Evolutionary conservation across 2,329 filamentous ascomycete genomes (phyloP).

Genomic region (Periglandula ipomoeae): DNA sequence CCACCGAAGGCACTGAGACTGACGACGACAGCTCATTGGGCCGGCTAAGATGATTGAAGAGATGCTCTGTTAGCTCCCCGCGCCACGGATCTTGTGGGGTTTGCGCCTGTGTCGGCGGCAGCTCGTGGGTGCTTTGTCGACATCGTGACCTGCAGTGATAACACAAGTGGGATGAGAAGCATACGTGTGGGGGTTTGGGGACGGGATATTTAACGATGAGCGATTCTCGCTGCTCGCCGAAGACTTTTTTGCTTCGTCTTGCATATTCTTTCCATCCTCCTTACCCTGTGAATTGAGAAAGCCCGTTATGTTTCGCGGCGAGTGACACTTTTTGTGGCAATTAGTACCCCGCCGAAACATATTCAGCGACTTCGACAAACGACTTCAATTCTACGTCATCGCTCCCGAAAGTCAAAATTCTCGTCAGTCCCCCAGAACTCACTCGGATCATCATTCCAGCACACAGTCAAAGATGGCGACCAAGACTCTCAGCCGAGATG

Average conservation of each 20-base stretch:
- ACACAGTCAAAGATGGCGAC: constrained; percentile 15
- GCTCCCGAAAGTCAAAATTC: too few relatives aligned
- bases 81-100: not conserved
- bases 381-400: not conserved
- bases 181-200: too few relatives aligned
- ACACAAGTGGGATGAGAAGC: not conserved
- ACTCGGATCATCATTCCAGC: not conserved
- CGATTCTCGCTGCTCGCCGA: not conserved
- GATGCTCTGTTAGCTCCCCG: not conserved
- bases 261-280: not conserved
- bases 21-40: constrained; percentile 2
- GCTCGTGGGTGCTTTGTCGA: not conserved
- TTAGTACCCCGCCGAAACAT: not conserved
- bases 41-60: constrained; percentile 2
- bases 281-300: not conserved
- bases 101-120: too few relatives aligned
- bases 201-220: not conserved
- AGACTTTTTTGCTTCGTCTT: not conserved
- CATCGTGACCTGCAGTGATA: constrained; percentile 1
- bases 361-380: not conserved
- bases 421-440: not conserved
- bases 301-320: too few relatives aligned
- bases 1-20: not conserved
- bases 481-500: constrained; percentile 16
- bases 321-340: too few relatives aligned